Conservation (phyloP, 352 stramenopile species). For the Phytophthora litchii region DNA sequence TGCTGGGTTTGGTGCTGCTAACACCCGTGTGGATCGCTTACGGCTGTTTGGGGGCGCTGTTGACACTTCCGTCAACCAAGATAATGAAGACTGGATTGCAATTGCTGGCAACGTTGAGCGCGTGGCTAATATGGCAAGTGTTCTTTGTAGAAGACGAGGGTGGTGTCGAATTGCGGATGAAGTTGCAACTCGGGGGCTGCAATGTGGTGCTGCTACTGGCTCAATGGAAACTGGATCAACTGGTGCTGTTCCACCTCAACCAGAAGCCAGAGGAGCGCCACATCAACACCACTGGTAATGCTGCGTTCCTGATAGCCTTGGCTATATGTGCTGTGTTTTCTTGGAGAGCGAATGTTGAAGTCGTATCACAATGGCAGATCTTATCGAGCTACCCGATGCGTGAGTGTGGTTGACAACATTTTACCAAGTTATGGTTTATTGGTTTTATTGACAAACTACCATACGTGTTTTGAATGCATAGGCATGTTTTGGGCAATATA, state of each 20-base stretch:
- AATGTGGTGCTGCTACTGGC: conserved; percentile 44
- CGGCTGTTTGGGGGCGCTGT: conserved; percentile 43
- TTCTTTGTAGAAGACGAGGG: conserved; percentile 7
- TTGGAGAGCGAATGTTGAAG: conserved; percentile 13
- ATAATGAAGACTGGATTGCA: conserved; percentile 32
- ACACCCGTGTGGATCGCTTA: conserved; percentile 54
- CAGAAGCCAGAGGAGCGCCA: conserved; percentile 27
- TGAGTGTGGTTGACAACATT: conserved; percentile 15
- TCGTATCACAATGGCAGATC: conserved; percentile 42
- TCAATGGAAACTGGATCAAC: conserved; percentile 51
- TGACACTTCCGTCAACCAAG: conserved; percentile 37
- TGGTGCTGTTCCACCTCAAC: conserved; percentile 48
- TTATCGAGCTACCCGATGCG: conserved; percentile 35
- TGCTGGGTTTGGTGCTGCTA: conserved; percentile 35
- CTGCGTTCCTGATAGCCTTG: conserved; percentile 8
- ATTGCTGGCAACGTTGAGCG: conserved; percentile 25
- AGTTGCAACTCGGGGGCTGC: conserved; percentile 15
- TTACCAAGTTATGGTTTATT: neutral
- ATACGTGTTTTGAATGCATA: conserved; percentile 1
- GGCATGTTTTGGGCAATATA: conserved; percentile 44
- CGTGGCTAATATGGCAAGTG: conserved; percentile 27
- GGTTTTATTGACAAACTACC: neutral
- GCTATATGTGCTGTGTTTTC: neutral
- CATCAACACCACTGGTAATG: conserved; percentile 23
- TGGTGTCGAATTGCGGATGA: conserved; percentile 1